A percentile compares a stretch with the other conserved stretches of the same genome.
These are phyloP conservation scores for Nigrograna mackinnonii DNA, from an alignment of 2,329 filamentous ascomycete genomes.

Conservation along the genomic window DNA sequence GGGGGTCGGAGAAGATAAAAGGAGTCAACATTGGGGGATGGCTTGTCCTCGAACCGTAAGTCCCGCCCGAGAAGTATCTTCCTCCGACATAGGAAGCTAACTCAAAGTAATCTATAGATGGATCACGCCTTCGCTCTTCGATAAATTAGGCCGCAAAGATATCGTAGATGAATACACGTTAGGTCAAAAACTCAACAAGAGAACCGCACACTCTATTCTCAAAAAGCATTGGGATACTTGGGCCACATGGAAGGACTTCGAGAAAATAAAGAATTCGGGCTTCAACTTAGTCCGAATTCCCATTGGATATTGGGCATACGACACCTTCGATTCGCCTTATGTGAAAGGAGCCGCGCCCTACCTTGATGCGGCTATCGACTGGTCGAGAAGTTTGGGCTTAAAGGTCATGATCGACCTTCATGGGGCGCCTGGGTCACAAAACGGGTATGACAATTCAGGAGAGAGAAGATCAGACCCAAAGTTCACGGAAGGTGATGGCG, in stretches of 20 bases:
- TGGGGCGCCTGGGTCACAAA: slow-evolving; percentile 60
- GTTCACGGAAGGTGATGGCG: slow-evolving; percentile 53
- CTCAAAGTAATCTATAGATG: slow-evolving; percentile 35
- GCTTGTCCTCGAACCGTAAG: slow-evolving; percentile 52
- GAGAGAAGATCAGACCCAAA: slow-evolving; percentile 47
- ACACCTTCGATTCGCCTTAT: slow-evolving; percentile 55
- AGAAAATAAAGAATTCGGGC: slow-evolving; percentile 59
- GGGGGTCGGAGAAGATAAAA: slow-evolving; percentile 54
- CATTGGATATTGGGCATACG: slow-evolving; percentile 63
- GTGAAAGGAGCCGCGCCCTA: slow-evolving; percentile 56
- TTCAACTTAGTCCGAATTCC: slow-evolving; percentile 65
- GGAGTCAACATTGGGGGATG: slow-evolving; percentile 57
- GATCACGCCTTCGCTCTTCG: slow-evolving; percentile 63
- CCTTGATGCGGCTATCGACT: slow-evolving; percentile 60
- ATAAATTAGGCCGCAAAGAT: slow-evolving; percentile 30
- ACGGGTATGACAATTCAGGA: slow-evolving; percentile 67
- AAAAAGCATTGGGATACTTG: slow-evolving; percentile 56
- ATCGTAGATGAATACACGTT: slow-evolving; percentile 58
- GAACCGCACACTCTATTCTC: slow-evolving; percentile 49
- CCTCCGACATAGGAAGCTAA: not conserved
- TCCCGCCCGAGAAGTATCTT: not conserved
- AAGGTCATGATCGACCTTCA: slow-evolving; percentile 65
- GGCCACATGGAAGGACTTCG: slow-evolving; percentile 56
- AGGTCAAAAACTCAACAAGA: slow-evolving; percentile 51
- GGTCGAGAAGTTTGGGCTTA: slow-evolving; percentile 56